These are phyloP conservation scores for Vanrija pseudolonga DNA, from an alignment of 1,284 basidiomycete species.

Conservation along the genomic window DNA sequence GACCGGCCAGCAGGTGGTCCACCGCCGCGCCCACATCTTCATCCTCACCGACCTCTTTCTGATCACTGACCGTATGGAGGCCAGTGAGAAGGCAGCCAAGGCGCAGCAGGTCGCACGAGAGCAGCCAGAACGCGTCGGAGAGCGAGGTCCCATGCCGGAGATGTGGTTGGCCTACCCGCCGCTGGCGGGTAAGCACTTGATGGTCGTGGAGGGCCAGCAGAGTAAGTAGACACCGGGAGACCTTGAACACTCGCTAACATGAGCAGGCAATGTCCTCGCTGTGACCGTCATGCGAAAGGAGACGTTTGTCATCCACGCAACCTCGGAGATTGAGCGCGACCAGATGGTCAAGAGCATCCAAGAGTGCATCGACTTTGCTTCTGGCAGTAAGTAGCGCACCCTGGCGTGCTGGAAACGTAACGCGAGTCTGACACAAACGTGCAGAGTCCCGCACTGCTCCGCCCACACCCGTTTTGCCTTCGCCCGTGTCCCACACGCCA, in stretches of 20 bases:
- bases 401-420: no score
- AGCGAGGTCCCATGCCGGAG: constrained; percentile 62
- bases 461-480: constrained; percentile 2
- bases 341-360: constrained; percentile 68
- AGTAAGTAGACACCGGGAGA: constrained; percentile 31
- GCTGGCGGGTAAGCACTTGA: constrained; percentile 87
- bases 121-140: constrained; percentile 45
- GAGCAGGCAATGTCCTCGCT: constrained; percentile 64
- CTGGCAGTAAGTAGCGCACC: constrained; percentile 56
- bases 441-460: background rate
- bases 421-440: background rate
- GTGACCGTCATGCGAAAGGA: constrained; percentile 88
- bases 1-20: constrained; percentile 67
- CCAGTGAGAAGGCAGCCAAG: constrained; percentile 56
- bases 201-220: constrained; percentile 60
- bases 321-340: constrained; percentile 63
- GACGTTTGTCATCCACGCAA: constrained; percentile 64
- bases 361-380: constrained; percentile 79
- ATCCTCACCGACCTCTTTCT: constrained; percentile 90
- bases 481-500: background rate
- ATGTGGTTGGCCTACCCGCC: constrained; percentile 96
- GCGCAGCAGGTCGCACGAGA: constrained; percentile 41
- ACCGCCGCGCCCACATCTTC: constrained; percentile 77
- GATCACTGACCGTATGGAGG: constrained; percentile 75
- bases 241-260: constrained; percentile 1